Evolutionary conservation across 441 rosid species (phyloP), one percentile per base, ranked within the genome.

Genomic region (Hypseocharis bilobata): DNA sequence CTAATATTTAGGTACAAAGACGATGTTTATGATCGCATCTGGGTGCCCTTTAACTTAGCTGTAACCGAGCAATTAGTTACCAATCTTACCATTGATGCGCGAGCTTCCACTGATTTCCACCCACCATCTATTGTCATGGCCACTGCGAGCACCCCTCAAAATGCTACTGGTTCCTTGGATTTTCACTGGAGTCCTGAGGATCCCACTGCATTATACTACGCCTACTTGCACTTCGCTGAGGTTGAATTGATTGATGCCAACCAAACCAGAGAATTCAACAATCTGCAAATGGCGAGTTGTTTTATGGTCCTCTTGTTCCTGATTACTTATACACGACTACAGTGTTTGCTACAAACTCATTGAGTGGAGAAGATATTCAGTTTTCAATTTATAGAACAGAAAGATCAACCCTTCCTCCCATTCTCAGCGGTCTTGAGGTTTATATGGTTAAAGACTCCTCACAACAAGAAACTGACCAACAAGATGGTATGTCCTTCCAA

Each of bases 11-110:
- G 65, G 60, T 68, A 60, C 51, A 56, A 63, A 0, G 13, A 20
- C 16, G 71, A 68, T 14, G 22, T 34, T 5, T 68, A 28, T 36
- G 71, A 68, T 26, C 71, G 71, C 3, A 11, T 60, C 1, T 68
- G 71, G 71, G 0, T 14, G 59, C 59, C 59, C 14, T 54, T 54
- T 1, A 54, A 54, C 29, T 13, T 54, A 14, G 29, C 5, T 6
- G 16, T 6, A 20, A 20, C 59, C 4, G 25, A 22, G 13, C 59
- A 3, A 3, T 8, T 22, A 22, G 8, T 8, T 8, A 25, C 59
- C 16, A 20, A 22, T 10, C 16, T 22, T 1, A 20, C 16, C 28
- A 54, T 22, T 10, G 59, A 25, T 28, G 59, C 14, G 0, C 0
- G 14, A 54, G 16, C n/a, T 3, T 20, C 29, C 27, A 54, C 11